phyloP scores from a whole-genome alignment of 768 basidiomycete species.

The Amanita jacksonii region DNA sequence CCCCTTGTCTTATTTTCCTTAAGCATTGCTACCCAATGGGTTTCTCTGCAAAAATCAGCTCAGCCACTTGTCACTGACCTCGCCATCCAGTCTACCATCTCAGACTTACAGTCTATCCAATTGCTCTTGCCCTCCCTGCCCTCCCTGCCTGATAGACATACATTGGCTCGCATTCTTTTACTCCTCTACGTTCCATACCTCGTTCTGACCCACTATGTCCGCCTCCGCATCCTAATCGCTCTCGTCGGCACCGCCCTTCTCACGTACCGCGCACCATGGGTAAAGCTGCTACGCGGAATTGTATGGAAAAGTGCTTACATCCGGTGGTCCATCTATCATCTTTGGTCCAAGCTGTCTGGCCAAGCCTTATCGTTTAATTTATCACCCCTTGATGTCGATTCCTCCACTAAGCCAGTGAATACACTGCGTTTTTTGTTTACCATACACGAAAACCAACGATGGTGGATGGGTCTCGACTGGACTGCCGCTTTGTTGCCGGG shows the following conservation, averaged over 20 bases:
- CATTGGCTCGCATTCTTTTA: conserved; percentile 46
- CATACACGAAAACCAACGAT: conserved; percentile 90
- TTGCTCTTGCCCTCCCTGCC: conserved; percentile 40
- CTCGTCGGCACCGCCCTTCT: conserved; percentile 49
- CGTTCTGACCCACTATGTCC: conserved; percentile 50
- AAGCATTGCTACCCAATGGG: conserved; percentile 20
- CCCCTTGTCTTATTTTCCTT: conserved; percentile 45
- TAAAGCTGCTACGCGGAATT: conserved; percentile 37
- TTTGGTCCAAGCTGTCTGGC: conserved; percentile 45
- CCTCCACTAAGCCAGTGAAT: conserved; percentile 24
- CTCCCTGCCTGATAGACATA: conserved; percentile 19
- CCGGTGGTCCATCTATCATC: conserved; percentile 49
- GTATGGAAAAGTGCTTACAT: conserved; percentile 60
- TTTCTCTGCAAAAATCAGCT: conserved; percentile 12
- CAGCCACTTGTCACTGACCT: conserved; percentile 39
- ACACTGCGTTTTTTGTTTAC: conserved; percentile 76
- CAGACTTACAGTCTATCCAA: conserved; percentile 60
- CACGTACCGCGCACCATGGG: conserved; percentile 63
- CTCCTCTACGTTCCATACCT: conserved; percentile 60
- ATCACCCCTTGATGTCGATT: conserved; percentile 28
- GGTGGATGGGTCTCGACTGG: conserved; percentile 98
- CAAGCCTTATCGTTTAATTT: conserved; percentile 28
- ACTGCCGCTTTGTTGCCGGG: conserved; percentile 84
- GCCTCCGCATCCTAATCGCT: conserved; percentile 52
- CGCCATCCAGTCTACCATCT: conserved; percentile 41